Evolutionary conservation across 2,329 filamentous ascomycete species (phyloP).

Genomic region (Colletotrichum cordylinicola): DNA sequence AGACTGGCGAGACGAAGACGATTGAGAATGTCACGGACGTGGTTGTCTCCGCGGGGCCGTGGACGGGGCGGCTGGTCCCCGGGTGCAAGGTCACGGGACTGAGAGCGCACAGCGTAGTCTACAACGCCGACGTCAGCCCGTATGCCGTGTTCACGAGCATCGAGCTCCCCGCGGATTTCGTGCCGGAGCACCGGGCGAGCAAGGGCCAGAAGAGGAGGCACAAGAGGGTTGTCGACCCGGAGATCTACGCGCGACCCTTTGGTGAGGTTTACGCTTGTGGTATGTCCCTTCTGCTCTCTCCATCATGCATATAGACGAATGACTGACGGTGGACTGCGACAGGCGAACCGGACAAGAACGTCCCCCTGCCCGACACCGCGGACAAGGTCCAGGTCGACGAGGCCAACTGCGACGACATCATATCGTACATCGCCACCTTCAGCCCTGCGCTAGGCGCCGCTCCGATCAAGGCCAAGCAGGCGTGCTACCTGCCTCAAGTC

Average conservation of each 20-base stretch:
- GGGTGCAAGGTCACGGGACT: constrained; percentile 62
- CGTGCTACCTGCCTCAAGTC: constrained; percentile 91
- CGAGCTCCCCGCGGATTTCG: constrained; percentile 69
- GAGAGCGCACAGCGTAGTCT: constrained; percentile 71
- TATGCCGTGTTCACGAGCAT: constrained; percentile 91
- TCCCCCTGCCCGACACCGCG: constrained; percentile 77
- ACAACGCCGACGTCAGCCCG: constrained; percentile 68
- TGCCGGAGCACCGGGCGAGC: constrained; percentile 53
- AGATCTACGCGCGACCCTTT: constrained; percentile 91
- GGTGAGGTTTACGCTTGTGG: constrained; percentile 94
- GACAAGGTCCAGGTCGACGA: constrained; percentile 80
- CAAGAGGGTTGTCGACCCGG: constrained; percentile 76
- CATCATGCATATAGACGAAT: neutral
- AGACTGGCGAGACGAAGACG: constrained; percentile 35
- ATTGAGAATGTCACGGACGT: constrained; percentile 58
- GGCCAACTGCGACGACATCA: constrained; percentile 81
- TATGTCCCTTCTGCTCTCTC: constrained; percentile 31
- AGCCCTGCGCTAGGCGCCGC: constrained; percentile 71
- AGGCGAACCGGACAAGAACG: constrained; percentile 77
- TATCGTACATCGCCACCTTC: constrained; percentile 76
- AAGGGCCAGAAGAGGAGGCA: constrained; percentile 58
- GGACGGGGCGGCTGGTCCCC: constrained; percentile 66
- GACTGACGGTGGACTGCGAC: neutral
- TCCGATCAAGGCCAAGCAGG: constrained; percentile 77
- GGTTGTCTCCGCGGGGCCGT: constrained; percentile 64